phyloP scores from a whole-genome alignment of 768 basidiomycete genomes.

The Pisolithus albus region DNA sequence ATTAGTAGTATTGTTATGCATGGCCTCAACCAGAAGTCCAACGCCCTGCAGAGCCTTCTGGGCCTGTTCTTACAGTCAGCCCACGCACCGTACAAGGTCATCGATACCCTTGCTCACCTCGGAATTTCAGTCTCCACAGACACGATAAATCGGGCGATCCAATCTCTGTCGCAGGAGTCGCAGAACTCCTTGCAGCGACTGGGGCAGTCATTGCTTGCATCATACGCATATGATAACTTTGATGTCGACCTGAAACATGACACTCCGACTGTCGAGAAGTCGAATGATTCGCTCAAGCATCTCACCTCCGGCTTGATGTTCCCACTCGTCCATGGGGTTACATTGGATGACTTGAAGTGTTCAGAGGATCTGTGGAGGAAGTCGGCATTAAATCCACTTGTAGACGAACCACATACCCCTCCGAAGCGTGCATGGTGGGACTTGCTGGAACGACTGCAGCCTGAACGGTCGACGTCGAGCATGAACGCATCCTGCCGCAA shows the following conservation, averaged over 20 bases:
- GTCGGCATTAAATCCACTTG: constrained; percentile 16
- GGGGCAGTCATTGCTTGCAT: constrained; percentile 18
- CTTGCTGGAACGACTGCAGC: too few species aligned
- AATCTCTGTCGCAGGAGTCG: constrained; percentile 21
- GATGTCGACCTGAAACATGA: constrained; percentile 31
- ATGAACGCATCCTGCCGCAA: too few species aligned
- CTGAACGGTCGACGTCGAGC: too few species aligned
- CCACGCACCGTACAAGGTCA: constrained; percentile 20
- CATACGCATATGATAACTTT: constrained; percentile 38
- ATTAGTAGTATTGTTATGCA: constrained; percentile 14
- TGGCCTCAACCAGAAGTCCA: constrained; percentile 25
- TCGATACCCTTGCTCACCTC: constrained; percentile 24
- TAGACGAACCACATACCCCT: too few species aligned
- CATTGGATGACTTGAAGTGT: constrained; percentile 24
- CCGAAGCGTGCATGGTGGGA: too few species aligned
- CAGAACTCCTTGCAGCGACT: constrained; percentile 9
- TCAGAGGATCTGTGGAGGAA: constrained; percentile 29
- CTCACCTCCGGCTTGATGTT: constrained; percentile 21
- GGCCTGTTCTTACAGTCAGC: constrained; percentile 17
- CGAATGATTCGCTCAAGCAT: constrained; percentile 15
- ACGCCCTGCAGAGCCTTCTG: constrained; percentile 6
- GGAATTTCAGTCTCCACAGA: constrained; percentile 24
- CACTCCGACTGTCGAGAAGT: constrained; percentile 26
- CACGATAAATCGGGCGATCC: constrained; percentile 17
- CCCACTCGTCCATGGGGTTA: constrained; percentile 15